These are phyloP conservation scores for Zizania latifolia DNA, from an alignment of 176 grass and related monocot species.

Conservation along the genomic window DNA sequence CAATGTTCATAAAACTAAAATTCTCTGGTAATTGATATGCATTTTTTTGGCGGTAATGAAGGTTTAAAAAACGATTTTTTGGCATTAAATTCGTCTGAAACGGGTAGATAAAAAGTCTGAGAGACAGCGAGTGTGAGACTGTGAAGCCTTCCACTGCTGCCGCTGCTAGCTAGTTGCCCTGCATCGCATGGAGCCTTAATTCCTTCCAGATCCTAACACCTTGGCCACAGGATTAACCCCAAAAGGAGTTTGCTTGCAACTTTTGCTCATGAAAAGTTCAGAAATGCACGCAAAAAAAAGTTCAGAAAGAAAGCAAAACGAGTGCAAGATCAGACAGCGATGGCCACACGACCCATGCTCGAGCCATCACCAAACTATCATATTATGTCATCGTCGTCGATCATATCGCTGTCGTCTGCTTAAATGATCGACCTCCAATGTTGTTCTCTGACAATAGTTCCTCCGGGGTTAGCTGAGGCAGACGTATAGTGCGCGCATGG, in stretches of 20 bases:
- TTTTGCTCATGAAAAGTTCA: neutral
- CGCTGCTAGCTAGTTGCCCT: neutral
- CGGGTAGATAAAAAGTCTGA: neutral
- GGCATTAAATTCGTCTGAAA: neutral
- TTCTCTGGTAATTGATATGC: no score
- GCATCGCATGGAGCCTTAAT: neutral
- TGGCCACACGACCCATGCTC: neutral
- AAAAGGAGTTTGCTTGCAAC: neutral
- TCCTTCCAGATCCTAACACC: neutral
- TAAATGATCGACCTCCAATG: conserved; percentile 25
- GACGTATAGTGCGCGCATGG: no score
- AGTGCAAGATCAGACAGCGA: neutral
- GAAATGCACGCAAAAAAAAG: no score
- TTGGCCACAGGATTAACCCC: neutral
- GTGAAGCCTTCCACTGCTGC: neutral
- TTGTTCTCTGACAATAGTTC: neutral
- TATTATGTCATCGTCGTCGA: neutral
- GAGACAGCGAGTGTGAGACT: neutral
- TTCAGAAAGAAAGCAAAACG: no score
- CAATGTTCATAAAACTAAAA: no score
- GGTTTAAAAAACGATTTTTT: neutral
- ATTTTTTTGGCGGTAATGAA: neutral
- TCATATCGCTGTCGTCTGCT: conserved; percentile 4
- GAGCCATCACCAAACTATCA: neutral
- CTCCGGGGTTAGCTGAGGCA: neutral